Base-by-base conservation (phyloP, 176 grass and related monocot species). In the Coix lacrymajobi region DNA sequence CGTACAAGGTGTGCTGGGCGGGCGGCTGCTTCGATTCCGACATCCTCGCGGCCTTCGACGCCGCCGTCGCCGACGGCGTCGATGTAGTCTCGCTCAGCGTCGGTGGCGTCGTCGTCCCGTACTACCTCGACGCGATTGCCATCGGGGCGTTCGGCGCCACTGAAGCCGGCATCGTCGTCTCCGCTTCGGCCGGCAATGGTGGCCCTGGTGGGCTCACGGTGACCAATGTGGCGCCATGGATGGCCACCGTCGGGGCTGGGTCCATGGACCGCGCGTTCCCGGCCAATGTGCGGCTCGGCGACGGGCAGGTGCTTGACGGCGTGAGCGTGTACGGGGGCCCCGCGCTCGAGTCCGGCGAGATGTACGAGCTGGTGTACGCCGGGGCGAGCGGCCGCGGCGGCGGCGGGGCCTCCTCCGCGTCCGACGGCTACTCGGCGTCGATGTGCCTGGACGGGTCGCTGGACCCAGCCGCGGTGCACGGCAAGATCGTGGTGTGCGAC, bases 221-320 rank as follows among this genome's bases (percentile, higher is more conserved):
- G 6, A 95, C 95, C 85, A 98, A 98, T 90, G 90, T 98, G 44
- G 90, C 92, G 6, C 95, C 92, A 2, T 98, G 95, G 95, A 88
- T 98, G 67, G 79, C 90, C 66, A 98, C 95, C 62, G 92, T 98
- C 3, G 92, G 95, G 8, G 95, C 92, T 0, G 95, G 95, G 5
- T 98, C 95, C 74, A 98, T 98, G 95, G 95, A 98, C 60, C 88
- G 95, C 33, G 87, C 91, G 51, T 98, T 98, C 82, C 95, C 95
- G 25, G 92, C 95, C 16, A 94, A 95, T 45, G 95, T 95, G 48
- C 83, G 84, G 12, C 90, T 98, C 51, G 90, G 90, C 41, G 29
- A 93, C 30, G 95, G 95, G 11, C 82, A 81, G 20, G 65, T 95
- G 52, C 88, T 98, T 48, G 88, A 89, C 30, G 95, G 90, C 16